Percentiles rank a stretch among this genome's conserved stretches.
These are phyloP conservation scores for Salicornia ramosissima DNA, from an alignment of 148 eudicot genomes.

Conservation along the genomic window DNA sequence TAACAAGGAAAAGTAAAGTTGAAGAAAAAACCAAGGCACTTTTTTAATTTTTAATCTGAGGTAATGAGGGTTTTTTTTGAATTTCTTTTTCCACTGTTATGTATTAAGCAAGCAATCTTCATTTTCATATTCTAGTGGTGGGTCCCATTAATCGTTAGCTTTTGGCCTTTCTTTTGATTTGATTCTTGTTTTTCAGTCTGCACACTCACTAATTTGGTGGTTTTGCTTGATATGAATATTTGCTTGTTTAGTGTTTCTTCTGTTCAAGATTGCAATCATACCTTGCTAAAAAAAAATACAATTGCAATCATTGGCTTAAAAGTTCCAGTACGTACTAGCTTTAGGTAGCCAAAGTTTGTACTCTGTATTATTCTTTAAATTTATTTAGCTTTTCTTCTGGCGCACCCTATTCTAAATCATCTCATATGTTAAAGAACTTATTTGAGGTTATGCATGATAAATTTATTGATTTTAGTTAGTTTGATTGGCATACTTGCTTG, in stretches of 20 bases:
- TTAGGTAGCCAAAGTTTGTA: too few relatives aligned
- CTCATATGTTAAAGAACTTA: background rate
- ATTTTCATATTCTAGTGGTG: slow-evolving; percentile 1
- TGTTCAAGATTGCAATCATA: background rate
- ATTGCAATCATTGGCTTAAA: too few relatives aligned
- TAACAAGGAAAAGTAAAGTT: background rate
- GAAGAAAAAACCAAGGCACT: background rate
- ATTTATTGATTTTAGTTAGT: background rate
- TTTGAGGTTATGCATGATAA: background rate
- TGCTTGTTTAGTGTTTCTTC: background rate
- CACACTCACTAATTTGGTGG: background rate
- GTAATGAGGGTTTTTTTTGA: background rate
- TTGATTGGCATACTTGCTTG: background rate
- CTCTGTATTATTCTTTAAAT: background rate
- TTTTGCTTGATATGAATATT: too few relatives aligned
- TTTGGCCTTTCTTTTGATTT: background rate
- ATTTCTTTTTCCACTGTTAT: background rate
- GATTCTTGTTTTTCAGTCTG: background rate
- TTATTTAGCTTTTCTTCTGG: too few relatives aligned
- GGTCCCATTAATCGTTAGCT: slow-evolving; percentile 14
- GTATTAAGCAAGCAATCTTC: background rate
- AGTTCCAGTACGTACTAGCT: background rate
- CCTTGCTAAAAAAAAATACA: too few relatives aligned
- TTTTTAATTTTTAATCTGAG: background rate
- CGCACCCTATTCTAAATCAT: background rate